A percentile compares a stretch with the other conserved stretches of the same genome.
phyloP scores from a whole-genome alignment of 768 basidiomycete genomes.

The Suillus variegatus region DNA sequence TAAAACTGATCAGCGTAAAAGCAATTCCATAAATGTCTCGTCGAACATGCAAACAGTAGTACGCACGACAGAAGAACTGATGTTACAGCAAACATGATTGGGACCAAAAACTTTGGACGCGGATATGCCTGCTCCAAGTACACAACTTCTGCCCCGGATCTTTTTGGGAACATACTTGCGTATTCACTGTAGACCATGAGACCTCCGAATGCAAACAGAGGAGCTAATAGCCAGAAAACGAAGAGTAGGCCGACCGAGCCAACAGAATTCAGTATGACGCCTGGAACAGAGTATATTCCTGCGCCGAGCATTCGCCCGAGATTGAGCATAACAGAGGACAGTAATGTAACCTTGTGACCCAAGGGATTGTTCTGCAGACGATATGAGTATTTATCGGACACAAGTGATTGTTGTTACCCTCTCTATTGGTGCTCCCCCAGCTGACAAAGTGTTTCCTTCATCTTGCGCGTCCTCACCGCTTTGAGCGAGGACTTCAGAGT shows the following conservation, averaged over 20 bases:
- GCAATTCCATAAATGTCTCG: background rate
- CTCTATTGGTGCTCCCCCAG: constrained; percentile 8
- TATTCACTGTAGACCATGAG: constrained; percentile 40
- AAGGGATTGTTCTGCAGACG: constrained; percentile 7
- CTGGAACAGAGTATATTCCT: constrained; percentile 10
- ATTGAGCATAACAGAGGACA: constrained; percentile 10
- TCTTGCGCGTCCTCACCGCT: background rate
- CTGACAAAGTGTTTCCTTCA: background rate
- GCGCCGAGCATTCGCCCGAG: constrained; percentile 8
- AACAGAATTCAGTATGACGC: constrained; percentile 9
- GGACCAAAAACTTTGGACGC: constrained; percentile 33
- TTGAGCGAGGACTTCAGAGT: background rate
- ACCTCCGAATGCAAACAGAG: constrained; percentile 8
- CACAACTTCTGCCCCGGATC: constrained; percentile 51
- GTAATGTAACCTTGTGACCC: constrained; percentile 8
- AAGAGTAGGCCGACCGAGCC: constrained; percentile 7
- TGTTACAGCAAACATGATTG: constrained; percentile 42
- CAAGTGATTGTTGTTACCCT: background rate
- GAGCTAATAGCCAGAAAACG: constrained; percentile 7
- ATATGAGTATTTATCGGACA: background rate
- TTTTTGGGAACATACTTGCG: constrained; percentile 47
- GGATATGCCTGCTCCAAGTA: constrained; percentile 38
- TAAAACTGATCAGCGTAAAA: constrained; percentile 11
- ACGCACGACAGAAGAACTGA: constrained; percentile 28
- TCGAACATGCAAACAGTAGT: background rate